A percentile compares a stretch with the other conserved stretches of the same genome.
phyloP scores from a whole-genome alignment of 139 green algal genomes.

The Diplosphaera chodatii region DNA sequence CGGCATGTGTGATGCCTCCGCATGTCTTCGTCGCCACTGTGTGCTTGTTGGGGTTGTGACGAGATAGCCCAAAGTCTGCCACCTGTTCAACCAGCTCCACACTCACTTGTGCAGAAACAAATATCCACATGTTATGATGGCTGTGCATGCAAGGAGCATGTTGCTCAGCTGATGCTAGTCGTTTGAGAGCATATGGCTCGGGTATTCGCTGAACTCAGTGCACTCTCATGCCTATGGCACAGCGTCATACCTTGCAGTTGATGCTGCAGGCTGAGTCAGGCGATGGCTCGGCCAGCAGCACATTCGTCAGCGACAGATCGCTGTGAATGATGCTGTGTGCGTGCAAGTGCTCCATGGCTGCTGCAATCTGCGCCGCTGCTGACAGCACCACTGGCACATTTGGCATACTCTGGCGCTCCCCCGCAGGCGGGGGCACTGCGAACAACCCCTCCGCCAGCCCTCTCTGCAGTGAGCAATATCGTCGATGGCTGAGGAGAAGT shows the following conservation, averaged over 20 bases:
- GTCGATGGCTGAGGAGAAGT: too few relatives aligned
- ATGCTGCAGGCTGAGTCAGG: background rate
- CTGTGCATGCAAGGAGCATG: too few relatives aligned
- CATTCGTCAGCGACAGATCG: background rate
- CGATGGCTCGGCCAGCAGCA: background rate
- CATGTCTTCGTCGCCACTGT: background rate
- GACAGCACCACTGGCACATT: background rate
- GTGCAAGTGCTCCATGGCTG: background rate
- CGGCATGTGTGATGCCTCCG: constrained; percentile 8
- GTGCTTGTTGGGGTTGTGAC: background rate
- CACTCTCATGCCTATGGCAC: too few relatives aligned
- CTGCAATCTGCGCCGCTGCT: background rate
- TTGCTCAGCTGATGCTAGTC: too few relatives aligned
- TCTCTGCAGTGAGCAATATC: too few relatives aligned
- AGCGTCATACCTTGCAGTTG: background rate
- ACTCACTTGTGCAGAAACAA: too few relatives aligned
- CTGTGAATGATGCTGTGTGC: background rate
- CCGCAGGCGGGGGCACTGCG: too few relatives aligned
- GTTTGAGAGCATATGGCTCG: too few relatives aligned
- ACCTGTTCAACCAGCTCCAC: too few relatives aligned
- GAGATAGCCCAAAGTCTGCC: background rate
- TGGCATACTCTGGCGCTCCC: too few relatives aligned
- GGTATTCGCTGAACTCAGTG: too few relatives aligned
- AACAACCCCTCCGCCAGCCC: background rate
- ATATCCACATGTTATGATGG: too few relatives aligned